Conservation (phyloP, 805 yeast species). For the Pichia heedii region DNA sequence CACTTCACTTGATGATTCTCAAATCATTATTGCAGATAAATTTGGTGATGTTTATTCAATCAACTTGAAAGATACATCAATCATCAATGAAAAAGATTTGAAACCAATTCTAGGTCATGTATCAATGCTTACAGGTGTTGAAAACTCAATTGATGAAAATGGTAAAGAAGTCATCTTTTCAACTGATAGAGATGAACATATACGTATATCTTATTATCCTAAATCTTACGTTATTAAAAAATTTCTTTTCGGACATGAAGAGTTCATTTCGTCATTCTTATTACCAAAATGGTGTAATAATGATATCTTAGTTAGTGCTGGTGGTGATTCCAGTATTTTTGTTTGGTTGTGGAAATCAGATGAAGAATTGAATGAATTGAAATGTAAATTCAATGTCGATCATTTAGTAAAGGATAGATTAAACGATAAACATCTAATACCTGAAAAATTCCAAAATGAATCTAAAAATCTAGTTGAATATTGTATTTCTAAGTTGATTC, state of each 20-base stretch:
- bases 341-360: slow-evolving; percentile 68
- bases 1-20: slow-evolving; percentile 39
- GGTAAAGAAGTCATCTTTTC: slow-evolving; percentile 55
- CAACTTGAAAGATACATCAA: slow-evolving; percentile 30
- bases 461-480: slow-evolving; percentile 38
- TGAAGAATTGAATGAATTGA: slow-evolving; percentile 27
- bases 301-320: slow-evolving; percentile 63
- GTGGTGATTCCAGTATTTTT: slow-evolving; percentile 74
- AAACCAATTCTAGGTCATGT: slow-evolving; percentile 90
- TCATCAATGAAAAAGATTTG: slow-evolving; percentile 33
- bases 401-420: slow-evolving; percentile 37
- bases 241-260: slow-evolving; percentile 80
- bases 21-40: slow-evolving; percentile 76
- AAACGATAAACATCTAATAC: slow-evolving; percentile 51
- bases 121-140: slow-evolving; percentile 83
- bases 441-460: slow-evolving; percentile 54
- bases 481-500: slow-evolving; percentile 33
- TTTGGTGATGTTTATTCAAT: slow-evolving; percentile 88
- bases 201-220: slow-evolving; percentile 75
- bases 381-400: slow-evolving; percentile 28
- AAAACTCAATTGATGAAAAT: slow-evolving; percentile 31
- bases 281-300: slow-evolving; percentile 43
- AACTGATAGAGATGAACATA: slow-evolving; percentile 94
- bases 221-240: slow-evolving; percentile 66
- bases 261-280: slow-evolving; percentile 64